A percentile compares a stretch with the other conserved stretches of the same genome.
phyloP scores from a whole-genome alignment of 441 rosid species.

The Breynia disticha region DNA sequence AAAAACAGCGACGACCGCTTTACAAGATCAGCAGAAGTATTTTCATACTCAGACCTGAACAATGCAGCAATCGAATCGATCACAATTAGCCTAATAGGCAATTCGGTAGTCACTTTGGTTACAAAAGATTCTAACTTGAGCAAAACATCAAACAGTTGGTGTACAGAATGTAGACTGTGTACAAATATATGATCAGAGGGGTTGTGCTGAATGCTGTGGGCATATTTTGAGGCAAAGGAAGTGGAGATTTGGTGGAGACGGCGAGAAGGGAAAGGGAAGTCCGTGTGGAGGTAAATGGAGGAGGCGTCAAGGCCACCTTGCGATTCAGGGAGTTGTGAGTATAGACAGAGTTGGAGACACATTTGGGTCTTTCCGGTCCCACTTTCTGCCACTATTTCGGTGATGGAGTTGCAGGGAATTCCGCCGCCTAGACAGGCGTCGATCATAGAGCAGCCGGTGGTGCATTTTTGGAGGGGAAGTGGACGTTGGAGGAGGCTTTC shows the following conservation, averaged over 20 bases:
- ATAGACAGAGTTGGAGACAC: constrained; percentile 73
- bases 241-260: constrained; percentile 62
- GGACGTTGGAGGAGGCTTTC: constrained; percentile 17
- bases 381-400: constrained; percentile 77
- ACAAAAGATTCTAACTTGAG: constrained; percentile 46
- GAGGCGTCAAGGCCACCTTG: constrained; percentile 70
- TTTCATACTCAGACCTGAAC: constrained; percentile 77
- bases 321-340: constrained; percentile 65
- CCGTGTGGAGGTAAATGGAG: constrained; percentile 72
- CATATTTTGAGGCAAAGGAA: constrained; percentile 22
- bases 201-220: constrained; percentile 24
- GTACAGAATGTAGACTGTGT: constrained; percentile 46
- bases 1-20: constrained; percentile 67
- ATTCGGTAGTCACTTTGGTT: constrained; percentile 20
- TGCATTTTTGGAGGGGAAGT: constrained; percentile 34
- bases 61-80: constrained; percentile 79
- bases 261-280: constrained; percentile 70
- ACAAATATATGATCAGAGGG: constrained; percentile 54
- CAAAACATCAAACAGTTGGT: constrained; percentile 66
- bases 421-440: constrained; percentile 64
- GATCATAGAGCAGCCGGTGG: constrained; percentile 50
- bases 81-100: constrained; percentile 60
- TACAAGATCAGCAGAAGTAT: constrained; percentile 49
- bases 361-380: constrained; percentile 87
- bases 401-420: constrained; percentile 57